A percentile compares a stretch with the other conserved stretches of the same genome.
phyloP scores from a whole-genome alignment of 495 filamentous ascomycete species.

The Hypomontagnella monticulosa region DNA sequence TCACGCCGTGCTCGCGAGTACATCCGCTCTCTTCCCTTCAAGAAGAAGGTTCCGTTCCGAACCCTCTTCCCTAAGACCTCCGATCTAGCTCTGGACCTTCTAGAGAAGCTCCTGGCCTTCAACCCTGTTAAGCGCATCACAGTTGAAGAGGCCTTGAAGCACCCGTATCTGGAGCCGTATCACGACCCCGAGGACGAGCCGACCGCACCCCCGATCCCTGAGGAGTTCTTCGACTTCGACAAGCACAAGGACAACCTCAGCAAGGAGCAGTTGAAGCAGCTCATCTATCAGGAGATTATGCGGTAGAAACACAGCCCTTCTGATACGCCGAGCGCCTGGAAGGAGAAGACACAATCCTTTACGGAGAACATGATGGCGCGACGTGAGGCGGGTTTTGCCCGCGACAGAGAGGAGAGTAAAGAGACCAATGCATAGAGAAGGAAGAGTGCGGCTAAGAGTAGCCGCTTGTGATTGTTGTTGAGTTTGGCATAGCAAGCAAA shows the following conservation, averaged over 20 bases:
- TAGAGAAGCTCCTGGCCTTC: constrained; percentile 96
- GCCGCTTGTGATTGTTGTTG: too few species aligned
- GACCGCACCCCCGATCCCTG: constrained; percentile 92
- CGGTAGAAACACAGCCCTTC: constrained; percentile 65
- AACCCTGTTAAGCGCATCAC: constrained; percentile 99
- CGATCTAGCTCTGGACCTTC: constrained; percentile 88
- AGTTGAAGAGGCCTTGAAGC: constrained; percentile 95
- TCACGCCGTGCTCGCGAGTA: constrained; percentile 97
- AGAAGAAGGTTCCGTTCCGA: constrained; percentile 99
- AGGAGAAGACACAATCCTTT: background rate
- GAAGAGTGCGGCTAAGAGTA: too few species aligned
- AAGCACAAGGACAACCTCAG: constrained; percentile 99
- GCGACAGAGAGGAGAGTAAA: too few species aligned
- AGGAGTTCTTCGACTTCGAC: constrained; percentile 99
- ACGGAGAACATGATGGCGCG: background rate
- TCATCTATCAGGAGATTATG: constrained; percentile 99
- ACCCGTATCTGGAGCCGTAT: constrained; percentile 98
- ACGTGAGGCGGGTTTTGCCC: too few species aligned
- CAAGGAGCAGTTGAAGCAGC: constrained; percentile 96
- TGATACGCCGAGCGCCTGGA: background rate
- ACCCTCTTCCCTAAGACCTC: constrained; percentile 97
- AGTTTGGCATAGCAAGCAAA: constrained; percentile 11
- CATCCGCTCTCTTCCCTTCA: constrained; percentile 99
- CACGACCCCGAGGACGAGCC: constrained; percentile 99
- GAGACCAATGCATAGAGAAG: too few species aligned